Evolutionary conservation across 139 green algal species (phyloP).

Genomic region (Closterium sp.): DNA sequence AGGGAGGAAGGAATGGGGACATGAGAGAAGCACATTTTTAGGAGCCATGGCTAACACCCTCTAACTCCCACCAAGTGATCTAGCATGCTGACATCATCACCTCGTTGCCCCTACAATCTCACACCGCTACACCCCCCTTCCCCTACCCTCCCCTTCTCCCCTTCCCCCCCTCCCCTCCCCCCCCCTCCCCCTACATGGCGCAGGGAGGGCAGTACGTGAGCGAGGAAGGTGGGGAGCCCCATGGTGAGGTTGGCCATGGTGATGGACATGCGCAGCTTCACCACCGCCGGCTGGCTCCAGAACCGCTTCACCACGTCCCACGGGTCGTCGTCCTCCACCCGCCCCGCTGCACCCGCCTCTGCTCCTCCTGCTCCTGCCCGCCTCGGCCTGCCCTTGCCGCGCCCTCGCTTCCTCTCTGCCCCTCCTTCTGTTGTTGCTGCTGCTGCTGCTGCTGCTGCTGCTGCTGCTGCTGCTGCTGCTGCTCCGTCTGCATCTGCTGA

Average conservation of each 20-base stretch:
- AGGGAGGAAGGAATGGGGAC: no score
- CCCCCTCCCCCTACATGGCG: slow-evolving; percentile 8
- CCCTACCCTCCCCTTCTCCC: background rate
- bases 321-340: slow-evolving; percentile 41
- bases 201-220: slow-evolving; percentile 21
- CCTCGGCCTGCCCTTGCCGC: background rate
- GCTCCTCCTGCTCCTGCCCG: slow-evolving; percentile 4
- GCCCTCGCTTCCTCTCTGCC: background rate
- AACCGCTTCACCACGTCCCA: slow-evolving; percentile 67
- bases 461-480: background rate
- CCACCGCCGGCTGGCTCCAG: slow-evolving; percentile 67
- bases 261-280: slow-evolving; percentile 64
- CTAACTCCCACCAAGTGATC: no score
- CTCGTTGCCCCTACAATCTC: no score
- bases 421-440: background rate
- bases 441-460: background rate
- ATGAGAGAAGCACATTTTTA: no score
- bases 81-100: no score
- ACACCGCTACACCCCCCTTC: background rate
- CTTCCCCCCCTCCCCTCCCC: background rate
- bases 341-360: background rate
- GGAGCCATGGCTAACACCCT: no score
- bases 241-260: slow-evolving; percentile 67
- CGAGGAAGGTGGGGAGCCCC: slow-evolving; percentile 42
- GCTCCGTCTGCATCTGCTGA: background rate